phyloP scores from a whole-genome alignment of 768 basidiomycete species.

The Auricularia auricula-judae region DNA sequence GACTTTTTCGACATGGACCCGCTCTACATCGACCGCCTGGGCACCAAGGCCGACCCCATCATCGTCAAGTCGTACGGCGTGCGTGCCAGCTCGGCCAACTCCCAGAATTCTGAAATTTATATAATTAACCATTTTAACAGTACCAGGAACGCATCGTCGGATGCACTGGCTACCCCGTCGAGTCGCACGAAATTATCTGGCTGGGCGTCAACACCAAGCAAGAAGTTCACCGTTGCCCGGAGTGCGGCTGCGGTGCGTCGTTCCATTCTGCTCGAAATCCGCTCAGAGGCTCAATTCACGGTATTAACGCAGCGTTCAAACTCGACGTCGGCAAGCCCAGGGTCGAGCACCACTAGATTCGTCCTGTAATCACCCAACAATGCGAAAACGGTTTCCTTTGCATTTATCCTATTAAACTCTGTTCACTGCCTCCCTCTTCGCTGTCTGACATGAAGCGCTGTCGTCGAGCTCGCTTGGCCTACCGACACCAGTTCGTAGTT shows the following conservation, averaged over 20 bases:
- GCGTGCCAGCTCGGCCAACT: conserved; percentile 22
- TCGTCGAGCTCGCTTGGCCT: not conserved
- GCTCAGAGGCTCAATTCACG: not conserved
- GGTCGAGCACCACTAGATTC: not conserved
- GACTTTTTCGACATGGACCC: conserved; percentile 85
- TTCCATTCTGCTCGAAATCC: not conserved
- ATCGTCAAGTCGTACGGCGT: conserved; percentile 72
- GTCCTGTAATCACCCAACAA: not conserved
- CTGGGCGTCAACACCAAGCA: conserved; percentile 52
- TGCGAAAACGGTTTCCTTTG: not conserved
- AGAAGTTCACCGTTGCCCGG: conserved; percentile 62
- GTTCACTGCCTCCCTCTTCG: not conserved
- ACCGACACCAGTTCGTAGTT: not conserved
- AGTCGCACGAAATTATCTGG: conserved; percentile 93
- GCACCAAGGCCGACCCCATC: conserved; percentile 81
- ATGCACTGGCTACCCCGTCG: conserved; percentile 89
- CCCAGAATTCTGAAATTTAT: not conserved
- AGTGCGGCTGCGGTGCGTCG: conserved; percentile 81
- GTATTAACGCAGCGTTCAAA: not conserved
- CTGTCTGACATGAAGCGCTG: not conserved
- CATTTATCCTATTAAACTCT: not conserved
- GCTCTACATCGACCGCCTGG: conserved; percentile 73
- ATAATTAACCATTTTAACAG: conserved; percentile 26
- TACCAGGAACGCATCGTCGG: conserved; percentile 78
- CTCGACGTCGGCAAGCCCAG: not conserved